Evolutionary conservation across 192 early-diverging fungal genomes (phyloP).

Genomic region (Entophlyctis luteolus): DNA sequence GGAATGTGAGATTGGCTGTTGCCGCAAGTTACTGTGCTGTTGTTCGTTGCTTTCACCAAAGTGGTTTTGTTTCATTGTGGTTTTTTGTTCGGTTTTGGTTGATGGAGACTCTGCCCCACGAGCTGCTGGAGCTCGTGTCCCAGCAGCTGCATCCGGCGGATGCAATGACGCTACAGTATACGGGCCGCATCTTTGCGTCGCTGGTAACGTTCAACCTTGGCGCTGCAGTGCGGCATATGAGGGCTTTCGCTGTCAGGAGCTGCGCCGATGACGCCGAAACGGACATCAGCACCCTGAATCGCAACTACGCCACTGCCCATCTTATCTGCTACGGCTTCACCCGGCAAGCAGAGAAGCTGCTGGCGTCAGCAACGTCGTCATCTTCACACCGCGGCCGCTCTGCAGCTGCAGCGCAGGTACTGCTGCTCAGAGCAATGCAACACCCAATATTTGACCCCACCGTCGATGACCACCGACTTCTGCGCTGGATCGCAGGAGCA

Average conservation of each 20-base stretch:
- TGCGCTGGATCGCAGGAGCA: not conserved
- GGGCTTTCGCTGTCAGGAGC: not conserved
- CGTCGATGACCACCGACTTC: not conserved
- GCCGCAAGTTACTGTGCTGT: too few relatives aligned
- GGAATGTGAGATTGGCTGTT: too few relatives aligned
- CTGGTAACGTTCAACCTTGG: not conserved
- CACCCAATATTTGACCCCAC: conserved; percentile 1
- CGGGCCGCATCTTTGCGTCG: not conserved
- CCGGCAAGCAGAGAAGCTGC: not conserved
- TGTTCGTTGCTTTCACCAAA: too few relatives aligned
- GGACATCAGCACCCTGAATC: not conserved
- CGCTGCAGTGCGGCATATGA: not conserved
- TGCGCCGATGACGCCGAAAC: not conserved
- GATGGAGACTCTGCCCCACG: not conserved
- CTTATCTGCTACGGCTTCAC: conserved; percentile 10
- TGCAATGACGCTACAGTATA: conserved; percentile 4
- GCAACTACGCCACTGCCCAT: not conserved
- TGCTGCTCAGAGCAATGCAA: not conserved
- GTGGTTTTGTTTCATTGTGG: too few relatives aligned
- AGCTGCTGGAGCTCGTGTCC: not conserved
- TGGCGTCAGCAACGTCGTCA: not conserved
- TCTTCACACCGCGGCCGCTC: too few relatives aligned
- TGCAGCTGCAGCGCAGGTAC: too few relatives aligned
- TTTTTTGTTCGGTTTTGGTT: too few relatives aligned
- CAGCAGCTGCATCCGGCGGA: not conserved